These are phyloP conservation scores for Suillus ampliporus DNA, from an alignment of 768 basidiomycete genomes.

Conservation along the genomic window DNA sequence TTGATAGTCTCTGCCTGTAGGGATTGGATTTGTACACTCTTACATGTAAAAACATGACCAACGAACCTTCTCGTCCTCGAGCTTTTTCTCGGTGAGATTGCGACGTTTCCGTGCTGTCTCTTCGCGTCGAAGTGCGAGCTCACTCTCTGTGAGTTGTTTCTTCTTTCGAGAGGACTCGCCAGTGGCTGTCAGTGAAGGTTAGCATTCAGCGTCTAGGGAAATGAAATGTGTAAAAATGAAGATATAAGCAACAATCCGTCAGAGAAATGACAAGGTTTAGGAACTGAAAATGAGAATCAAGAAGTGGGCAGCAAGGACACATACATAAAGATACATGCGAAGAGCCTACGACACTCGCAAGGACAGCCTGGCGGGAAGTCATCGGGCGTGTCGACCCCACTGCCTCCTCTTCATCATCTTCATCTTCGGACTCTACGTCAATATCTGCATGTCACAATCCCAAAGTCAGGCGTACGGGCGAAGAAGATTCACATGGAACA, in stretches of 20 bases:
- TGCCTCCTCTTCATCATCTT: slow-evolving; percentile 47
- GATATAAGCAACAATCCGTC: not conserved
- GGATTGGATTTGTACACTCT: not conserved
- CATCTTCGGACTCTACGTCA: slow-evolving; percentile 48
- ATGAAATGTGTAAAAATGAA: not conserved
- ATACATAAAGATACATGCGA: slow-evolving; percentile 70
- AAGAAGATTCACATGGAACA: not conserved
- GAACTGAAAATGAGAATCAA: not conserved
- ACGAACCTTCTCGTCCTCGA: slow-evolving; percentile 83
- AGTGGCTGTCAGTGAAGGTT: not conserved
- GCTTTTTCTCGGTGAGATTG: slow-evolving; percentile 80
- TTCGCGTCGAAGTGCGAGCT: slow-evolving; percentile 74
- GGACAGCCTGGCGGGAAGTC: slow-evolving; percentile 71
- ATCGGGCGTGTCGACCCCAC: slow-evolving; percentile 43
- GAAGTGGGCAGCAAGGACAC: not conserved
- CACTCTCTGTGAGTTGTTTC: slow-evolving; percentile 71
- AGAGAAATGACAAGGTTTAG: not conserved
- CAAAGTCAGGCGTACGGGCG: not conserved
- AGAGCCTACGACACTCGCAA: slow-evolving; percentile 70
- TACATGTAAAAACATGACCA: not conserved
- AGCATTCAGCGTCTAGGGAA: not conserved
- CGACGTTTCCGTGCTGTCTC: slow-evolving; percentile 85
- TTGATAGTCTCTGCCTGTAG: slow-evolving; percentile 85
- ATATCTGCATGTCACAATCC: slow-evolving; percentile 33
- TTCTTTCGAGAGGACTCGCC: slow-evolving; percentile 48